phyloP scores from a whole-genome alignment of 768 basidiomycete genomes.

The Suillus ampliporus region DNA sequence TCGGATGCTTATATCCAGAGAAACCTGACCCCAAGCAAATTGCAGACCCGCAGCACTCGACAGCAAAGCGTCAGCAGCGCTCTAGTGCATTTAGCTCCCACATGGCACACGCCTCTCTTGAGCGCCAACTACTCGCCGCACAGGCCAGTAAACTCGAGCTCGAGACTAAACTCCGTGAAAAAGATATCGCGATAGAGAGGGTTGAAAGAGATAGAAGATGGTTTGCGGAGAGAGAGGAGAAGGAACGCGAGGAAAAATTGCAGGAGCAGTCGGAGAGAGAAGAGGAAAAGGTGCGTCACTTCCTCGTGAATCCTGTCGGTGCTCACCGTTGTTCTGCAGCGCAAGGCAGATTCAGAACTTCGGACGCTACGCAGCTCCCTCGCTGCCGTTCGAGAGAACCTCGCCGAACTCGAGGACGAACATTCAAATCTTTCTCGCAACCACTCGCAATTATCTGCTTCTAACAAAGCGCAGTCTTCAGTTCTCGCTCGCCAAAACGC shows the following conservation, averaged over 20 bases:
- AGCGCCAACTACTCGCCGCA: constrained; percentile 67
- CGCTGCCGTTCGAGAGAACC: constrained; percentile 57
- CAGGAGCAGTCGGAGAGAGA: constrained; percentile 53
- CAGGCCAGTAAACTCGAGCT: constrained; percentile 68
- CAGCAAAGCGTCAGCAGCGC: constrained; percentile 73
- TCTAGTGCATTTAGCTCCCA: constrained; percentile 63
- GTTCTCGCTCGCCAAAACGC: constrained; percentile 52
- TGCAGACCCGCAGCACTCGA: constrained; percentile 67
- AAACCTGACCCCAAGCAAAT: constrained; percentile 8
- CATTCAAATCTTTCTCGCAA: constrained; percentile 53
- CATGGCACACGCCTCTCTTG: constrained; percentile 65
- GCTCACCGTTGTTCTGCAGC: constrained; percentile 37
- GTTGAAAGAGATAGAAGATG: constrained; percentile 74
- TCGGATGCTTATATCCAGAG: constrained; percentile 5
- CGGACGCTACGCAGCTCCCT: constrained; percentile 56
- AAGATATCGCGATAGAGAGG: constrained; percentile 63
- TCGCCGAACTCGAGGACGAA: constrained; percentile 65
- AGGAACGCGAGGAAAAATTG: constrained; percentile 73
- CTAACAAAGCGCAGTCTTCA: constrained; percentile 57
- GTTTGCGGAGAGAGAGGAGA: constrained; percentile 69
- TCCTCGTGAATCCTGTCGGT: neutral
- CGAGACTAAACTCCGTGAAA: constrained; percentile 71
- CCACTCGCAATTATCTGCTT: constrained; percentile 53
- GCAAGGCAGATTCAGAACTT: constrained; percentile 55
- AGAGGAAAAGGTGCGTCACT: constrained; percentile 62